Percentiles rank a stretch among this genome's conserved stretches.
Conservation (phyloP, 441 rosid species). For the Omphalea diandra region DNA sequence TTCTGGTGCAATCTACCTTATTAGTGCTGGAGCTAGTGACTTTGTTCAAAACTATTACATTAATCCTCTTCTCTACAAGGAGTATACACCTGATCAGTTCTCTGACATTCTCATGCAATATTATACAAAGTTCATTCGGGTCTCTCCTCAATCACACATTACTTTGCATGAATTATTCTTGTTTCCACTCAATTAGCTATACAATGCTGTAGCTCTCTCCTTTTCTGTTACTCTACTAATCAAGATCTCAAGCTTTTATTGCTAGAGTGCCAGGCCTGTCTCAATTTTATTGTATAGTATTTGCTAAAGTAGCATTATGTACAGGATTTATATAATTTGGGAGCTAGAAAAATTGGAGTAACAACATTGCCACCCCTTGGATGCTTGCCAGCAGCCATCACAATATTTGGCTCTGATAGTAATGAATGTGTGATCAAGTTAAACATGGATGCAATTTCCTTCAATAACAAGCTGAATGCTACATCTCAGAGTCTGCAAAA, state of each 20-base stretch:
- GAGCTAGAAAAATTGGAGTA: constrained; percentile 87
- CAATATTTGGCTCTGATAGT: constrained; percentile 62
- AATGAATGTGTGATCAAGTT: constrained; percentile 59
- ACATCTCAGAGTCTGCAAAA: constrained; percentile 56
- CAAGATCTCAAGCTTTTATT: too few relatives aligned
- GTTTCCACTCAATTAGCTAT: too few relatives aligned
- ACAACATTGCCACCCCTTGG: constrained; percentile 89
- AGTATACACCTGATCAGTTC: constrained; percentile 70
- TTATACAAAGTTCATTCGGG: constrained; percentile 67
- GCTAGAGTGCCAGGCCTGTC: too few relatives aligned
- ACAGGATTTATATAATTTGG: constrained; percentile 61
- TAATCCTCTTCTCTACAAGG: constrained; percentile 71
- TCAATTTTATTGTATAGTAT: too few relatives aligned
- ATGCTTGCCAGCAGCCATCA: constrained; percentile 79
- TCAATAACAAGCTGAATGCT: constrained; percentile 67
- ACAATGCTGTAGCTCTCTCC: too few relatives aligned
- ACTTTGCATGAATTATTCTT: too few relatives aligned
- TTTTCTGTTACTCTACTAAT: too few relatives aligned
- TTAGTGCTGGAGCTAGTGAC: constrained; percentile 85
- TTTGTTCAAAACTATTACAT: constrained; percentile 84
- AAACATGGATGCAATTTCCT: constrained; percentile 63
- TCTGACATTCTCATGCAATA: constrained; percentile 61
- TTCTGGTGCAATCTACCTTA: constrained; percentile 54
- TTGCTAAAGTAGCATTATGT: neutral
- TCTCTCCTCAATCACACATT: too few relatives aligned